Conservation (phyloP, 352 stramenopile genomes). For the Pythium myriotylum region DNA sequence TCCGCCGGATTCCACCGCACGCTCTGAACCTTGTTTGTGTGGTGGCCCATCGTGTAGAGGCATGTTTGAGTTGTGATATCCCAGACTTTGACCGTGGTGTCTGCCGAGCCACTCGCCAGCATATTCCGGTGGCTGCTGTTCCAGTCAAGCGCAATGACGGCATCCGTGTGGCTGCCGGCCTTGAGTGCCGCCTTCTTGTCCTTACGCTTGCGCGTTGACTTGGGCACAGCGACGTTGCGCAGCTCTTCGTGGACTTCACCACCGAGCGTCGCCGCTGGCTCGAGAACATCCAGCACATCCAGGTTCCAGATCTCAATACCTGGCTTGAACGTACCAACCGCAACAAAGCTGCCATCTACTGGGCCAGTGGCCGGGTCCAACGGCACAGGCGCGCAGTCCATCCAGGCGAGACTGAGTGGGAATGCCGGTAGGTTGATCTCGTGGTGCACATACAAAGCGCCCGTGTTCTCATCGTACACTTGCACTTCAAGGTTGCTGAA, state of each 20-base stretch:
- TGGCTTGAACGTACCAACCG: slow-evolving; percentile 98
- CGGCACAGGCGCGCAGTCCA: slow-evolving; percentile 88
- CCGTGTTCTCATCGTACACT: slow-evolving; percentile 97
- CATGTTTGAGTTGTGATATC: slow-evolving; percentile 92
- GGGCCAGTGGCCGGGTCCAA: slow-evolving; percentile 60
- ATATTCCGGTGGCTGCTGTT: slow-evolving; percentile 97
- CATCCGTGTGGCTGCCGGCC: slow-evolving; percentile 95
- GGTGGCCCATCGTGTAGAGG: slow-evolving; percentile 97
- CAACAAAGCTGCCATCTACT: slow-evolving; percentile 95
- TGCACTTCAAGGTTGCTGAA: slow-evolving; percentile 99
- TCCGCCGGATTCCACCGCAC: slow-evolving; percentile 97
- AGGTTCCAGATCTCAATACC: slow-evolving; percentile 99
- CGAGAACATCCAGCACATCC: slow-evolving; percentile 98
- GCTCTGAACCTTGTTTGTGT: slow-evolving; percentile 98
- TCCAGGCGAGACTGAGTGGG: slow-evolving; percentile 97
- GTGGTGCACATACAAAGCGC: slow-evolving; percentile 99
- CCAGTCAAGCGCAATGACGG: slow-evolving; percentile 98
- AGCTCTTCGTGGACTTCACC: slow-evolving; percentile 89
- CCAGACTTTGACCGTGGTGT: slow-evolving; percentile 98
- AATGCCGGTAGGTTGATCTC: slow-evolving; percentile 99
- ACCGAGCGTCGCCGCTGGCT: slow-evolving; percentile 94
- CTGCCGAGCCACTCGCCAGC: slow-evolving; percentile 96
- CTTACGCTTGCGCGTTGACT: slow-evolving; percentile 73
- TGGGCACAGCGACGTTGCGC: slow-evolving; percentile 78
- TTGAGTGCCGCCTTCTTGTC: slow-evolving; percentile 77